These are phyloP conservation scores for Apiospora kogelbergensis DNA, from an alignment of 2,329 filamentous ascomycete genomes.

Conservation along the genomic window DNA sequence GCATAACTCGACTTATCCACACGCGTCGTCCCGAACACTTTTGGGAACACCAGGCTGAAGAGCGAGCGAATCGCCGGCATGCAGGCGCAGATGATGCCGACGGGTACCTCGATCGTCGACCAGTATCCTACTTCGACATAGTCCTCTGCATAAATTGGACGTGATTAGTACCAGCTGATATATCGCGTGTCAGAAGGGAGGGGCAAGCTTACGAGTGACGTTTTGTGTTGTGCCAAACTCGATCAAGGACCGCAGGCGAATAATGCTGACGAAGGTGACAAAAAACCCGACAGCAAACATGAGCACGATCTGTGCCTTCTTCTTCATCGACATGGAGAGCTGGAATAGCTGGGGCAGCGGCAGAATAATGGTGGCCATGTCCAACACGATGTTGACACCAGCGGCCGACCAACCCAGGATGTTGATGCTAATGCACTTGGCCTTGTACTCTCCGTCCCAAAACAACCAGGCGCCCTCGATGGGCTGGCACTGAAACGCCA, in stretches of 20 bases:
- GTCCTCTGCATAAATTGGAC: constrained; percentile 22
- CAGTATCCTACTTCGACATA: constrained; percentile 31
- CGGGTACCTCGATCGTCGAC: constrained; percentile 34
- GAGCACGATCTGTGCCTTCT: constrained; percentile 33
- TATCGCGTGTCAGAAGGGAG: neutral
- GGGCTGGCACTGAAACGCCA: constrained; percentile 32
- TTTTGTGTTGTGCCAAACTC: constrained; percentile 22
- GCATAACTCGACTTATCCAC: constrained; percentile 9
- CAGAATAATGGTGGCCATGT: constrained; percentile 30
- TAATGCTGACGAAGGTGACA: constrained; percentile 25
- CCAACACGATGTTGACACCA: constrained; percentile 31
- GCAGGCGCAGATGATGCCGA: constrained; percentile 33
- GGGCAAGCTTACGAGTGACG: constrained; percentile 26
- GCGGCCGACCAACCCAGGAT: constrained; percentile 32
- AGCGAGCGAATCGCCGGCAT: constrained; percentile 33
- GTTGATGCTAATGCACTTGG: constrained; percentile 33
- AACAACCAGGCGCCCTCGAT: constrained; percentile 29
- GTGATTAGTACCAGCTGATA: neutral
- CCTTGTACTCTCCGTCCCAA: constrained; percentile 33
- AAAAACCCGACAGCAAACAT: constrained; percentile 36
- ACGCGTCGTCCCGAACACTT: constrained; percentile 26
- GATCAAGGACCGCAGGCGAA: constrained; percentile 29
- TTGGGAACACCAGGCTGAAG: constrained; percentile 27
- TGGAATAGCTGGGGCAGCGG: constrained; percentile 30
- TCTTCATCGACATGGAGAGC: constrained; percentile 29